phyloP scores from a whole-genome alignment of 352 stramenopile genomes.

The Phytophthora nicotianae region DNA sequence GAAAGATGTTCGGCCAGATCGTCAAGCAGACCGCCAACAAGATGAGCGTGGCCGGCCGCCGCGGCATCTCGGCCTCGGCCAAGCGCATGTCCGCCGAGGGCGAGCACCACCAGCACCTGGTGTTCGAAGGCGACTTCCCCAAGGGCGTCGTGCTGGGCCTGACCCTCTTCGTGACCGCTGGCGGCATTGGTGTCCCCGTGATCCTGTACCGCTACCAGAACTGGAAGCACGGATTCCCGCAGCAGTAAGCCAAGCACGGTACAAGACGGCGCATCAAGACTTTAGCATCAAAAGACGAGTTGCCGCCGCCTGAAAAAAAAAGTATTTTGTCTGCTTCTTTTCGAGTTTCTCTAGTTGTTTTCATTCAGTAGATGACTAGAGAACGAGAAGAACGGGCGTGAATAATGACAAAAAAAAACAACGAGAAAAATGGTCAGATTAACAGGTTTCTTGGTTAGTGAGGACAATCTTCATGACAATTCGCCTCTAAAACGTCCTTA shows the following conservation, averaged over 20 bases:
- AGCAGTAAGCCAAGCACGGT: conserved; percentile 52
- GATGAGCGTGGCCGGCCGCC: conserved; percentile 59
- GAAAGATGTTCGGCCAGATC: conserved; percentile 62
- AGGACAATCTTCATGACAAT: too few species aligned
- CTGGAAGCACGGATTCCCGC: conserved; percentile 90
- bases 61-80: conserved; percentile 77
- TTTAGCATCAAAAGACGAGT: conserved; percentile 1
- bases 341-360: conserved; percentile 18
- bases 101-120: conserved; percentile 84
- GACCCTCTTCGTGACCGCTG: conserved; percentile 64
- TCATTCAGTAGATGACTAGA: conserved; percentile 1
- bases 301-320: conserved; percentile 15
- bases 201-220: conserved; percentile 84
- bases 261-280: neutral
- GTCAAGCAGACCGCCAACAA: conserved; percentile 74
- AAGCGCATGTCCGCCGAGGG: conserved; percentile 77
- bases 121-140: conserved; percentile 86
- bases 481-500: too few species aligned
- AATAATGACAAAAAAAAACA: conserved; percentile 33
- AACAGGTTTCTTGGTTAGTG: neutral
- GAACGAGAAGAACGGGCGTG: conserved; percentile 19
- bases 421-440: conserved; percentile 1
- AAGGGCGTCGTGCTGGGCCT: conserved; percentile 70
- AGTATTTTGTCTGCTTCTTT: conserved; percentile 19
- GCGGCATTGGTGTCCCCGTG: conserved; percentile 68